Evolutionary conservation across 176 grass and related monocot species (phyloP).

Genomic region (Dendrocalamus sinicus): DNA sequence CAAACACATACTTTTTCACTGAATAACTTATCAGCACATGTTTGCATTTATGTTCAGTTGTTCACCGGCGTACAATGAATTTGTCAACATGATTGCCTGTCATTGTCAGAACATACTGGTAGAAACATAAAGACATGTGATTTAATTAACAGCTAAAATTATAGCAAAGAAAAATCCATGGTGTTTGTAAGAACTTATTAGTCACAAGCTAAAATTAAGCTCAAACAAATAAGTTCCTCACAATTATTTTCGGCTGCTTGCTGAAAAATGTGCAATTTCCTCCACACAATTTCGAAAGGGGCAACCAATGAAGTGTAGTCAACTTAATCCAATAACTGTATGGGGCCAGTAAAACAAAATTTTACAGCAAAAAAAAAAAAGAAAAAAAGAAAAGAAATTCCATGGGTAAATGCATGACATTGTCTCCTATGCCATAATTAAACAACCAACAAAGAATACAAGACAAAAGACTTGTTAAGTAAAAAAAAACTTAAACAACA

Average conservation of each 20-base stretch:
- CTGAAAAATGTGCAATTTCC: slow-evolving; percentile 46
- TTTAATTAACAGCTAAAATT: not conserved
- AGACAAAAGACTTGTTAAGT: not conserved
- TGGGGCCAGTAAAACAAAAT: not conserved
- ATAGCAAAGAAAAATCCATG: not conserved
- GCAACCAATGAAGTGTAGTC: slow-evolving; percentile 6
- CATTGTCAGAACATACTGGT: not conserved
- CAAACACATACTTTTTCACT: not conserved
- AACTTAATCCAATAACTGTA: not conserved
- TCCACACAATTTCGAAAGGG: slow-evolving; percentile 37
- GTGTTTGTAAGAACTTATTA: slow-evolving; percentile 20
- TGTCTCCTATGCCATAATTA: not conserved
- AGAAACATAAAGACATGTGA: not conserved
- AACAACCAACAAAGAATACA: not conserved
- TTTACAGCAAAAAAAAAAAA: not conserved
- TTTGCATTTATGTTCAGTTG: not conserved
- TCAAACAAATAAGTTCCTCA: slow-evolving; percentile 21
- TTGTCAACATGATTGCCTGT: not conserved
- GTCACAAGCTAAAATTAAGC: slow-evolving; percentile 39
- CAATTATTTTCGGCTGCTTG: slow-evolving; percentile 38
- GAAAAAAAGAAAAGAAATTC: not conserved
- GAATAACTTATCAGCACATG: not conserved
- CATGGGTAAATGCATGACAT: not conserved
- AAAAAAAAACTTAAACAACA: not conserved
- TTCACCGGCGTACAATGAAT: not conserved